phyloP scores from a whole-genome alignment of 176 grass and related monocot genomes.

The Musa schizocarpa region DNA sequence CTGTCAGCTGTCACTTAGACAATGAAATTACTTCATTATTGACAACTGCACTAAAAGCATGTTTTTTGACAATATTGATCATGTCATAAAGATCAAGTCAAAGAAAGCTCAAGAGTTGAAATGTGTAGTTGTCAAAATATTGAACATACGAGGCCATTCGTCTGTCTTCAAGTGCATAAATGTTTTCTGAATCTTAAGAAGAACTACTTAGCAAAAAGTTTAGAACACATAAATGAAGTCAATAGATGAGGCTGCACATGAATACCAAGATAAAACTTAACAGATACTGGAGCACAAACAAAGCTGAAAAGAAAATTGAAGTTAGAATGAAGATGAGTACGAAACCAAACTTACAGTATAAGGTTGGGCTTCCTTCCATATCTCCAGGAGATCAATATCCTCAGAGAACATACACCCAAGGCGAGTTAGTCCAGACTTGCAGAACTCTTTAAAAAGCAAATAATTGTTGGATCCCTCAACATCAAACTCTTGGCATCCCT shows the following conservation, averaged over 20 bases:
- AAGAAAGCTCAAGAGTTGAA: not conserved
- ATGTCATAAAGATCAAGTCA: not conserved
- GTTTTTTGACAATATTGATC: no score
- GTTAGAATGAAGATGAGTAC: conserved; percentile 14
- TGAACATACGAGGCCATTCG: not conserved
- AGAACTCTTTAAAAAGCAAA: conserved; percentile 65
- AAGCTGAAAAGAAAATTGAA: not conserved
- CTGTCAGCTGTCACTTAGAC: conserved; percentile 7
- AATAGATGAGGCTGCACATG: not conserved
- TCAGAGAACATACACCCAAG: conserved; percentile 54
- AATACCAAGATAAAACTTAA: not conserved
- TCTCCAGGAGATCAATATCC: conserved; percentile 45
- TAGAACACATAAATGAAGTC: not conserved
- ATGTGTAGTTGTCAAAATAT: not conserved
- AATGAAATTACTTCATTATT: not conserved
- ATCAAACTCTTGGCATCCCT: conserved; percentile 23
- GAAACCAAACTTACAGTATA: conserved; percentile 37
- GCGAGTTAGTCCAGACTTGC: conserved; percentile 43
- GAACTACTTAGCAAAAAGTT: not conserved
- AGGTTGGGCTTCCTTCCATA: conserved; percentile 51
- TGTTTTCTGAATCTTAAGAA: not conserved
- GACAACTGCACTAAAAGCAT: not conserved
- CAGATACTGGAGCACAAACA: not conserved
- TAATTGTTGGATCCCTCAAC: conserved; percentile 33
- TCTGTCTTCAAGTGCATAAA: not conserved